Evolutionary conservation across 2,329 filamentous ascomycete genomes (phyloP).

Genomic region (Podosphaera xanthii): DNA sequence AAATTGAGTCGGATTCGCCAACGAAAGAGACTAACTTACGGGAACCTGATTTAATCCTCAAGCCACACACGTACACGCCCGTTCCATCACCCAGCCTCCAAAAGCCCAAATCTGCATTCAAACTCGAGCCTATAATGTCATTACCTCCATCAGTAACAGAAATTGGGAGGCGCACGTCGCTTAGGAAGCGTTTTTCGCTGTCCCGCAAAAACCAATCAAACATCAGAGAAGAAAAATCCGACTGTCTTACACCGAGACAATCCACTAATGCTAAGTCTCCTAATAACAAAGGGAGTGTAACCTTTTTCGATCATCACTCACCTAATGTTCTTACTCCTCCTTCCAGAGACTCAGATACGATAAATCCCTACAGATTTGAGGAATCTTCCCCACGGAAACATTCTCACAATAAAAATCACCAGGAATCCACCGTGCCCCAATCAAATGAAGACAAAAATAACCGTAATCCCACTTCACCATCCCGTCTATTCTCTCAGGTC

Average conservation of each 20-base stretch:
- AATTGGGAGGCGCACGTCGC: slow-evolving; percentile 8
- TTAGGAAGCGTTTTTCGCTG: slow-evolving; percentile 14
- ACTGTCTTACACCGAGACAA: slow-evolving; percentile 1
- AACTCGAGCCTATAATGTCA: background rate
- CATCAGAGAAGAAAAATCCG: slow-evolving; percentile 1
- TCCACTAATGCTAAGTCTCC: slow-evolving; percentile 6
- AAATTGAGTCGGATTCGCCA: slow-evolving; percentile 10
- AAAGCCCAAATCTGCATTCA: slow-evolving; percentile 1
- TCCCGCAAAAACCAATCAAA: slow-evolving; percentile 9
- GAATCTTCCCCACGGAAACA: slow-evolving; percentile 7
- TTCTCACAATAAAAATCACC: slow-evolving; percentile 1
- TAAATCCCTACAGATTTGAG: slow-evolving; percentile 15
- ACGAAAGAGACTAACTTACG: slow-evolving; percentile 4
- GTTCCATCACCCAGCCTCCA: slow-evolving; percentile 6
- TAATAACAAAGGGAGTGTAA: slow-evolving; percentile 3
- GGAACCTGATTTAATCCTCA: slow-evolving; percentile 13
- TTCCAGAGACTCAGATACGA: slow-evolving; percentile 15
- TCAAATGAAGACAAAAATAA: too few relatives aligned
- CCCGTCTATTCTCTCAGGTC: slow-evolving; percentile 2
- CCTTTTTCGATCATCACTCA: background rate
- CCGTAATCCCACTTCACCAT: background rate
- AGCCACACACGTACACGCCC: slow-evolving; percentile 15
- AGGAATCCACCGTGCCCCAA: background rate
- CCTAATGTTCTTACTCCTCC: slow-evolving; percentile 9
- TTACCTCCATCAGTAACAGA: slow-evolving; percentile 3